These are phyloP conservation scores for Coemansia sp. DNA, from an alignment of 192 early-diverging fungal species.

Conservation along the genomic window DNA sequence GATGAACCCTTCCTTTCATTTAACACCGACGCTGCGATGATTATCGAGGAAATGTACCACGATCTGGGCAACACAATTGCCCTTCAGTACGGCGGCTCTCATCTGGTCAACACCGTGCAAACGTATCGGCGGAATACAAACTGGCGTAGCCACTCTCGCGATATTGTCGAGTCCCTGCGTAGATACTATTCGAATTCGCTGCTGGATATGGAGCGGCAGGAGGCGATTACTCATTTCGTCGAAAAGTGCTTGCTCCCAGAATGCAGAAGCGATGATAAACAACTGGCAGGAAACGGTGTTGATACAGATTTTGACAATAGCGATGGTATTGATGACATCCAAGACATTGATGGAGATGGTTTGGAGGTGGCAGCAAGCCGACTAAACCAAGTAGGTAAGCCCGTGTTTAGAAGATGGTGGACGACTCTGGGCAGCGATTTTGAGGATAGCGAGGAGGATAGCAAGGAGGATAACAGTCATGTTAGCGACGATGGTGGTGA, in stretches of 20 bases:
- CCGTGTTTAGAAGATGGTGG: conserved; percentile 44
- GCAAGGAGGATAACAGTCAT: neutral
- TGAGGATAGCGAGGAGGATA: no score
- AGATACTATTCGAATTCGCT: conserved; percentile 95
- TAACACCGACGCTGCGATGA: conserved; percentile 89
- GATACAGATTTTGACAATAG: neutral
- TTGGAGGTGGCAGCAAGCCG: conserved; percentile 9
- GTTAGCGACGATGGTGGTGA: conserved; percentile 3
- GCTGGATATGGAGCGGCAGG: conserved; percentile 95
- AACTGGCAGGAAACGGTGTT: conserved; percentile 10
- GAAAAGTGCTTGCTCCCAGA: conserved; percentile 38
- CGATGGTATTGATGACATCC: neutral
- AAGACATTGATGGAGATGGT: neutral
- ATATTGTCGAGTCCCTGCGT: conserved; percentile 92
- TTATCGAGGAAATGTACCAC: conserved; percentile 97
- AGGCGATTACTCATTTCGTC: conserved; percentile 90
- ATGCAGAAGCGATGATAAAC: conserved; percentile 3
- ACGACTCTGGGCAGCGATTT: conserved; percentile 24
- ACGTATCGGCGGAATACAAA: conserved; percentile 93
- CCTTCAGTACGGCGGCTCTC: conserved; percentile 93
- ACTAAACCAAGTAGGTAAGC: conserved; percentile 45
- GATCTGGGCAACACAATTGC: conserved; percentile 97
- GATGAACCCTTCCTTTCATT: conserved; percentile 76
- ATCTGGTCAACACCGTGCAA: conserved; percentile 97
- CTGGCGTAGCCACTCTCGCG: conserved; percentile 92